Conservation (phyloP, 176 grass and related monocot species). For the Poa pratensis region DNA sequence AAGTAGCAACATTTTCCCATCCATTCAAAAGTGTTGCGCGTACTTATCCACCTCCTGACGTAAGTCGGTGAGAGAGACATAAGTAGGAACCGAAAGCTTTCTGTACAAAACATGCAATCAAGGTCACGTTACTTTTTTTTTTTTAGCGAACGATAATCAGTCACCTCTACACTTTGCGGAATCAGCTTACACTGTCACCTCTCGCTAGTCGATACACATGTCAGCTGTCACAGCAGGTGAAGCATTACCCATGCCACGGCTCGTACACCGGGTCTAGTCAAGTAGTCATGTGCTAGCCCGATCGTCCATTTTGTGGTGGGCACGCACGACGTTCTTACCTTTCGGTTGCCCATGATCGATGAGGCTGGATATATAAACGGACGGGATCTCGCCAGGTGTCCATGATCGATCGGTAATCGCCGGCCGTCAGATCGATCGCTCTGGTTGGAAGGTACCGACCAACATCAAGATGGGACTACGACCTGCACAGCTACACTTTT, state of each 20-base stretch:
- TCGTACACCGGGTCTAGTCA: too few relatives aligned
- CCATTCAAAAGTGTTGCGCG: not conserved
- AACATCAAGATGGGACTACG: constrained; percentile 10
- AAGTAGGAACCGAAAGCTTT: not conserved
- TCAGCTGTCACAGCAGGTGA: too few relatives aligned
- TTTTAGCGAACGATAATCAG: too few relatives aligned
- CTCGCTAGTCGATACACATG: too few relatives aligned
- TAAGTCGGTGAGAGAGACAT: not conserved
- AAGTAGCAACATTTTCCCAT: too few relatives aligned
- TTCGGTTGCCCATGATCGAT: constrained; percentile 38
- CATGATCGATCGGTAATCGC: not conserved
- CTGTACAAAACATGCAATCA: not conserved
- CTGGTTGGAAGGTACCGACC: constrained; percentile 38
- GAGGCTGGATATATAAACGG: not conserved
- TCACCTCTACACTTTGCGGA: too few relatives aligned
- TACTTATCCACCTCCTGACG: not conserved
- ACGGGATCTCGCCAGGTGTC: not conserved
- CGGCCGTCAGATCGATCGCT: not conserved
- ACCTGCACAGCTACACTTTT: not conserved
- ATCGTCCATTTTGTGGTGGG: not conserved
- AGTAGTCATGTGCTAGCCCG: not conserved
- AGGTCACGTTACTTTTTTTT: too few relatives aligned
- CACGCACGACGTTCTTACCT: constrained; percentile 23
- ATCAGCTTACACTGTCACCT: too few relatives aligned
- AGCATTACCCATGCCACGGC: too few relatives aligned